A percentile compares a stretch with the other conserved stretches of the same genome.
Conservation (phyloP, 1,139 yeast genomes). For the Blastobotrys niveus region DNA sequence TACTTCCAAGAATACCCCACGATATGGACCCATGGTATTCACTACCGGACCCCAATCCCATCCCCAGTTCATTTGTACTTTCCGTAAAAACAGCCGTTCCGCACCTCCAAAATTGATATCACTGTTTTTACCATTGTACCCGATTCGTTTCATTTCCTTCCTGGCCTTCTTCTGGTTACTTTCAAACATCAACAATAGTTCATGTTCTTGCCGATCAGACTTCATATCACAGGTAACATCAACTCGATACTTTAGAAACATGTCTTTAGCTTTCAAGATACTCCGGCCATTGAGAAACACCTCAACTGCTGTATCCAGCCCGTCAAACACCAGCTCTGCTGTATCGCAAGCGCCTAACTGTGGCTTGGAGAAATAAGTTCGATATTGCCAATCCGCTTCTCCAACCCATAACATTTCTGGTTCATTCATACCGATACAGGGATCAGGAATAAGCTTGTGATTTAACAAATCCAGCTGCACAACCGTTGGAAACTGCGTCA, state of each 20-base stretch:
- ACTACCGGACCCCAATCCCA: slow-evolving; percentile 24
- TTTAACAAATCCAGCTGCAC: slow-evolving; percentile 38
- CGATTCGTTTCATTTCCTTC: slow-evolving; percentile 14
- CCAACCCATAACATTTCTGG: slow-evolving; percentile 42
- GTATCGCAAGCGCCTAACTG: slow-evolving; percentile 15
- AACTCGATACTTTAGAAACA: slow-evolving; percentile 18
- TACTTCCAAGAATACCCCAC: slow-evolving; percentile 17
- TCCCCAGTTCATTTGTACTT: slow-evolving; percentile 23
- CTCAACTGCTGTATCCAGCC: slow-evolving; percentile 42
- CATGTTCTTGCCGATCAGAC: background rate
- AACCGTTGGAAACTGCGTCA: slow-evolving; percentile 27
- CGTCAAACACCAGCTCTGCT: slow-evolving; percentile 37
- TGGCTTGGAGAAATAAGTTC: slow-evolving; percentile 13
- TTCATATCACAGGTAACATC: slow-evolving; percentile 21
- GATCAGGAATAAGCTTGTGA: slow-evolving; percentile 38
- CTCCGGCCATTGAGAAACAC: slow-evolving; percentile 34
- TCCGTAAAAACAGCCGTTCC: slow-evolving; percentile 18
- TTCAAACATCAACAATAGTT: slow-evolving; percentile 12
- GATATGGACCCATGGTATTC: slow-evolving; percentile 19
- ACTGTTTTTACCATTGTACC: slow-evolving; percentile 14
- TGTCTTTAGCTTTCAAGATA: slow-evolving; percentile 26
- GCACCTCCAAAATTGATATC: slow-evolving; percentile 16
- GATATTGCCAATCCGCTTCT: slow-evolving; percentile 42
- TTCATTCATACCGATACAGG: slow-evolving; percentile 39
- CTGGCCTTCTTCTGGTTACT: slow-evolving; percentile 12